Conservation (phyloP, 1,139 yeast genomes). For the Saccharomyces pastorianus region DNA sequence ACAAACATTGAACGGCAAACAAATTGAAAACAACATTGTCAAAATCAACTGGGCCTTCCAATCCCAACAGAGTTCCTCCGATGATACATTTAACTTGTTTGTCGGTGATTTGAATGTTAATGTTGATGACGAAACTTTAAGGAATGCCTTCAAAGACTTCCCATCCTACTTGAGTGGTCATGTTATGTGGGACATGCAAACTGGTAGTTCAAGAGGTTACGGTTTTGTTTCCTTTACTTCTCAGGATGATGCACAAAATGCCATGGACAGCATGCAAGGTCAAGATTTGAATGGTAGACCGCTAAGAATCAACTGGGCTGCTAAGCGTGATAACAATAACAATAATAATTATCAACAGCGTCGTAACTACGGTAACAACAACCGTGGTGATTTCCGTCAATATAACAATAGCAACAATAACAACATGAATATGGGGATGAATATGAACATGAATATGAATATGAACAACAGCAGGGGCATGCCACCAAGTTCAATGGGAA, state of each 20-base stretch:
- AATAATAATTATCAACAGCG: slow-evolving; percentile 17
- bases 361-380: slow-evolving; percentile 19
- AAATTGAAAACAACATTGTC: slow-evolving; percentile 45
- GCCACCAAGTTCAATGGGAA: slow-evolving; percentile 21
- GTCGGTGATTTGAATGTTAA: slow-evolving; percentile 84
- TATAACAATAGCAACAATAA: slow-evolving; percentile 13
- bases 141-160: slow-evolving; percentile 51
- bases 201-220: slow-evolving; percentile 84
- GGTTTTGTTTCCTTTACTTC: slow-evolving; percentile 80
- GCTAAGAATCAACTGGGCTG: slow-evolving; percentile 84
- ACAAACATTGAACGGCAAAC: slow-evolving; percentile 49
- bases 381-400: slow-evolving; percentile 17
- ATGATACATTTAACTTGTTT: slow-evolving; percentile 61
- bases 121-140: slow-evolving; percentile 68
- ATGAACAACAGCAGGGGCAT: slow-evolving; percentile 10
- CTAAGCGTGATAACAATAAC: slow-evolving; percentile 48
- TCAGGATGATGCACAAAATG: slow-evolving; percentile 64
- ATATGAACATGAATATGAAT: neutral
- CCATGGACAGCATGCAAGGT: slow-evolving; percentile 71
- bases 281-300: slow-evolving; percentile 63
- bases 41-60: slow-evolving; percentile 80
- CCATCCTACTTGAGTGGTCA: slow-evolving; percentile 71
- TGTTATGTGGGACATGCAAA: slow-evolving; percentile 97
- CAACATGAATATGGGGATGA: slow-evolving; percentile 1
- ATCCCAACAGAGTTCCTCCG: slow-evolving; percentile 51